These are phyloP conservation scores for Schwanniomyces etchellsii DNA, from an alignment of 1,139 yeast species.

Conservation along the genomic window DNA sequence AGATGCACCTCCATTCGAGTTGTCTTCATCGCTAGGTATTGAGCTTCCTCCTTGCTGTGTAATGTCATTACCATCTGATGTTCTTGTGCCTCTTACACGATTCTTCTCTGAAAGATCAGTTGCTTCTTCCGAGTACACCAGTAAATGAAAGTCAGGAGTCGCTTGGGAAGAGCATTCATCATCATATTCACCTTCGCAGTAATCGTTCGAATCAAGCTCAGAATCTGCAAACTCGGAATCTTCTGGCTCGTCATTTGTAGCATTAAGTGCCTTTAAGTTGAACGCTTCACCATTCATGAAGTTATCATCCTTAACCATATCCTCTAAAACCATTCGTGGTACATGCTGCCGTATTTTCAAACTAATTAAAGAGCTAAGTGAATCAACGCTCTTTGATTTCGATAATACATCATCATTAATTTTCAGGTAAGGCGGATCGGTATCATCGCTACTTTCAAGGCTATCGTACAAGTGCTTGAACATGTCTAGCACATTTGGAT, in stretches of 20 bases:
- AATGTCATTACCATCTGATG: conserved; percentile 9
- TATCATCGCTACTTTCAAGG: background rate
- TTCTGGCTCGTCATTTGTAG: conserved; percentile 14
- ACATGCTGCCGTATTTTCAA: conserved; percentile 37
- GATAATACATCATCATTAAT: conserved; percentile 15
- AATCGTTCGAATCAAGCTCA: conserved; percentile 29
- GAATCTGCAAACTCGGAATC: conserved; percentile 40
- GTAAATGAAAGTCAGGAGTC: conserved; percentile 1
- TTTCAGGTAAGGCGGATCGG: background rate
- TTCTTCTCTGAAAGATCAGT: conserved; percentile 6
- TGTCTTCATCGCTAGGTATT: conserved; percentile 1
- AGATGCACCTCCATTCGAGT: conserved; percentile 7
- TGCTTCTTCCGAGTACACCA: no score
- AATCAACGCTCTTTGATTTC: conserved; percentile 31
- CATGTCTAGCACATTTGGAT: conserved; percentile 59
- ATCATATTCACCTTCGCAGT: conserved; percentile 14
- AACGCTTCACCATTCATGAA: conserved; percentile 2
- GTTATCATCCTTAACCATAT: conserved; percentile 6
- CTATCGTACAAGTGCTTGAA: conserved; percentile 21
- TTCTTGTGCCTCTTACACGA: conserved; percentile 8
- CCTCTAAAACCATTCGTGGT: conserved; percentile 35
- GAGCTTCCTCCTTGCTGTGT: conserved; percentile 4
- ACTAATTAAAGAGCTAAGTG: conserved; percentile 36
- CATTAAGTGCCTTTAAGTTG: background rate
- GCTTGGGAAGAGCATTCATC: conserved; percentile 14